Percentiles rank a stretch among this genome's conserved stretches.
Evolutionary conservation across 176 grass and related monocot species (phyloP).

Genomic region (Zoysia japonica): DNA sequence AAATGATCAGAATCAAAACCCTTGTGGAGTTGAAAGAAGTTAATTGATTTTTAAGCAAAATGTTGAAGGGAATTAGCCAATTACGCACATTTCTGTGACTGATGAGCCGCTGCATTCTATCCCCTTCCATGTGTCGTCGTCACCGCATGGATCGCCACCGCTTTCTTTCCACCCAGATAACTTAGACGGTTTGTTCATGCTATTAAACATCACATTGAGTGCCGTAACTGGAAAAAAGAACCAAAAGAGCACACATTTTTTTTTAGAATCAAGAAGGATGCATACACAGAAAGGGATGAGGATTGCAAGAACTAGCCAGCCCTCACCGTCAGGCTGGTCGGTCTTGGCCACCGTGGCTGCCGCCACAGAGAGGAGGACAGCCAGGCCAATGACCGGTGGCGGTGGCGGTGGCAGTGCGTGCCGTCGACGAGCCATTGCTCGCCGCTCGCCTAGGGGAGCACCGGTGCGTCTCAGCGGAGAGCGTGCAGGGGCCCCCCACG

Average conservation of each 20-base stretch:
- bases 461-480: constrained; percentile 26
- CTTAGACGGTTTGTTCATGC: constrained; percentile 70
- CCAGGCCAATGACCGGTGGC: constrained; percentile 3
- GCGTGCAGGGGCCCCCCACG: constrained; percentile 22
- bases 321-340: constrained; percentile 63
- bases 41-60: not conserved
- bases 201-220: constrained; percentile 79
- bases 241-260: not conserved
- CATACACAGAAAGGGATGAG: not conserved
- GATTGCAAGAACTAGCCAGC: not conserved
- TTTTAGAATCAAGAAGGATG: not conserved
- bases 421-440: constrained; percentile 45
- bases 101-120: constrained; percentile 72
- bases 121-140: constrained; percentile 65
- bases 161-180: constrained; percentile 60
- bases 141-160: constrained; percentile 75
- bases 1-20: constrained; percentile 13
- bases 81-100: constrained; percentile 88
- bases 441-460: constrained; percentile 26
- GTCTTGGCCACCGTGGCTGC: constrained; percentile 54
- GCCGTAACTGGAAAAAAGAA: constrained; percentile 57
- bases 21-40: not conserved
- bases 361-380: constrained; percentile 15
- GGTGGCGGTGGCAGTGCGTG: not conserved
- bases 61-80: constrained; percentile 3